phyloP scores from a whole-genome alignment of 192 early-diverging fungal species.

The Mortierella antarctica region DNA sequence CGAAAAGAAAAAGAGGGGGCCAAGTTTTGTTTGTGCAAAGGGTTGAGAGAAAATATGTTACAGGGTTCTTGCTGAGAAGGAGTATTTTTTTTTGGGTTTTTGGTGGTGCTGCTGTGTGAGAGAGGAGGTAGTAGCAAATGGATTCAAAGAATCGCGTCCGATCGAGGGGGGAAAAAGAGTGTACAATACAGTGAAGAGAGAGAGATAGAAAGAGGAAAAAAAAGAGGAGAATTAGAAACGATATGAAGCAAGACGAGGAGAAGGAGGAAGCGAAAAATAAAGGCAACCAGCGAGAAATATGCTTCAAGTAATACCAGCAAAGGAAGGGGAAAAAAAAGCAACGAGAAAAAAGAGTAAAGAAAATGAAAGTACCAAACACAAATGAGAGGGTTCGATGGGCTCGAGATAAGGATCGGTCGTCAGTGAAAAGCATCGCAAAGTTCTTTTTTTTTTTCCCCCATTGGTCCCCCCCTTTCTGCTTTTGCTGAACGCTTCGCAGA shows the following conservation, averaged over 20 bases:
- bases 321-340: not conserved
- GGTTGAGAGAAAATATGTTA: too few relatives aligned
- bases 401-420: too few relatives aligned
- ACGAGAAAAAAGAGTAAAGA: not conserved
- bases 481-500: too few relatives aligned
- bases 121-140: not conserved
- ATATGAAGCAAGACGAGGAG: not conserved
- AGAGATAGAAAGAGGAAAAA: not conserved
- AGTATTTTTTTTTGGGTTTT: constrained; percentile 3
- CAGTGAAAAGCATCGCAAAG: too few relatives aligned
- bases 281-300: not conserved
- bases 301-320: not conserved
- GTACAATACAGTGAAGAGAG: not conserved
- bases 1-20: too few relatives aligned
- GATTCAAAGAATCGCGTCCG: not conserved
- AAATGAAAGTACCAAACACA: not conserved
- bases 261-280: constrained; percentile 1
- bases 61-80: too few relatives aligned
- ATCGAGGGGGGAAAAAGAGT: not conserved
- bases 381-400: not conserved
- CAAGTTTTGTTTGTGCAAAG: too few relatives aligned
- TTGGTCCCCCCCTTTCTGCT: too few relatives aligned
- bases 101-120: not conserved
- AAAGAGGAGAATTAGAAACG: constrained; percentile 3
- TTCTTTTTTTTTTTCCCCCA: too few relatives aligned